These are phyloP conservation scores for Rhizophagus sp. DNA, from an alignment of 192 early-diverging fungal genomes.

Conservation along the genomic window DNA sequence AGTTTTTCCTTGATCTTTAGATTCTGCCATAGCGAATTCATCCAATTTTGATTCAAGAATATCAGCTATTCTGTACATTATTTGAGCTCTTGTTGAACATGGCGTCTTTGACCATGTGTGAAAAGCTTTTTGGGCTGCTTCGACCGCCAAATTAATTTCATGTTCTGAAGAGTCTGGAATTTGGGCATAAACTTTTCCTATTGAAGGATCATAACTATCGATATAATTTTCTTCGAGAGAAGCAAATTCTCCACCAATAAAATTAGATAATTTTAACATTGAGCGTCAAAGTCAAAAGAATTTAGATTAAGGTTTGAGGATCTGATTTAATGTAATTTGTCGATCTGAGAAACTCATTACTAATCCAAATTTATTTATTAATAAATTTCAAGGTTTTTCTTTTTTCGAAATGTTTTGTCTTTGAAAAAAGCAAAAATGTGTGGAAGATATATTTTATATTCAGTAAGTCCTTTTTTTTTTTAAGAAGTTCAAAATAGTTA, in stretches of 20 bases:
- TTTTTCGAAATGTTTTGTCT: background rate
- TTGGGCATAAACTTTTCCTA: conserved; percentile 35
- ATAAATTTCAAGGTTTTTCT: background rate
- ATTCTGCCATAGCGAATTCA: conserved; percentile 67
- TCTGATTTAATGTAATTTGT: too few species aligned
- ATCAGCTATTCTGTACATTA: conserved; percentile 59
- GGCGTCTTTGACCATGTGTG: conserved; percentile 59
- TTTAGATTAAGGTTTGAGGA: too few species aligned
- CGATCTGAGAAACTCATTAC: background rate
- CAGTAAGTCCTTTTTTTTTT: background rate
- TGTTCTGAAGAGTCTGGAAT: conserved; percentile 57
- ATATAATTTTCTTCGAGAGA: background rate
- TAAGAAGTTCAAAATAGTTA: background rate
- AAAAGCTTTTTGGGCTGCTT: conserved; percentile 63
- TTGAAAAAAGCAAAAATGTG: background rate
- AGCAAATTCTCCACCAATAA: background rate
- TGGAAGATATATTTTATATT: background rate
- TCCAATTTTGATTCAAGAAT: conserved; percentile 48
- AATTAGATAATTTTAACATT: background rate
- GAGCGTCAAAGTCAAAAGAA: too few species aligned
- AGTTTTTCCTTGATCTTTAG: conserved; percentile 73
- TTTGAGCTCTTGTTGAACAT: conserved; percentile 44
- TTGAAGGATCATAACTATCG: conserved; percentile 6
- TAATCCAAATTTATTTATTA: background rate
- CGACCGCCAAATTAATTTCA: conserved; percentile 64